Base-by-base conservation (phyloP, 1,139 yeast species). In the Kluyveromyces marxianus region DNA sequence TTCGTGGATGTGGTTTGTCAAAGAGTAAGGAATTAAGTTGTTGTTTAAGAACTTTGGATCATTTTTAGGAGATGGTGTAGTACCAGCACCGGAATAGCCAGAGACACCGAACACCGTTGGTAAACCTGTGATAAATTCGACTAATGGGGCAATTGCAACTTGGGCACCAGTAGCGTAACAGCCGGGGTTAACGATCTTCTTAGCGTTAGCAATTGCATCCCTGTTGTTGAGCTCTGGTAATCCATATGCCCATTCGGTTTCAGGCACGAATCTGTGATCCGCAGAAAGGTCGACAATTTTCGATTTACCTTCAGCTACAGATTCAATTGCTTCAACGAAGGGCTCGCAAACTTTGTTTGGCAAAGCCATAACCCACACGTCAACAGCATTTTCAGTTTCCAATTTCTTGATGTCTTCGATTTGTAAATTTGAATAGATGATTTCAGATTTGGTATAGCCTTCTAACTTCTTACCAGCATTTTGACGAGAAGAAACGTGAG, bases 81-180 rank as follows among this genome's bases (percentile, higher is more conserved):
- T 90, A 54, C 98, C 98, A 21, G 98, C 98, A 49, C 99, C 99
- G 25, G 98, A 90, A 67, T 92, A 92, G 41, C 99, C 99, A 42
- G 96, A 87, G 35, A 92, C 94, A 63, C 98, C 98, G 65, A 92
- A 92, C 25, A 92, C 74, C 4, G 88, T 73, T 44, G 99, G 97
- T 34, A 76, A 72, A 29, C 94, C 92, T 25, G 69, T 67, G 39
- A 79, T 69, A 62, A 75, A 77, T 35, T 81, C 79, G 30, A 70
- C 66, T 58, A 94, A 72, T 32, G 98, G 99, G 37, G 94, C 82
- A 63, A 94, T 83, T 7, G 96, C 94, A 42, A 88, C 70, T 71
- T 94, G 97, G 4, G 97, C 95, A 45, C 95, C 97, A 44, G 98
- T 92, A 21, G 98, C 97, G 64, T 90, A 92, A 72, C 99, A 92